These are phyloP conservation scores for Haplographium delicatum DNA, from an alignment of 495 filamentous ascomycete genomes.

Conservation along the genomic window DNA sequence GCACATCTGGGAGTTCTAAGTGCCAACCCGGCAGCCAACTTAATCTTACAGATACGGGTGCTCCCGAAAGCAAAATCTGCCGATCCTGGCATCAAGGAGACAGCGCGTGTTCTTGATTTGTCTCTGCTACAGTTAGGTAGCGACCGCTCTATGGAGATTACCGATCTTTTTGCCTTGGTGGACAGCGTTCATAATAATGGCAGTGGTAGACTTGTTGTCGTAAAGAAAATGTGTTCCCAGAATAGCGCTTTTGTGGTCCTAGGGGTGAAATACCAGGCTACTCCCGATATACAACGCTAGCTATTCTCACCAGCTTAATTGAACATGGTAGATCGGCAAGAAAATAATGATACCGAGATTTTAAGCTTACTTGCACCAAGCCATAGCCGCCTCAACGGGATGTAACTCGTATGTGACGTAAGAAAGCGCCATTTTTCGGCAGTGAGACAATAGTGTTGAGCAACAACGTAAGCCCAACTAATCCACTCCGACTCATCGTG, in stretches of 20 bases:
- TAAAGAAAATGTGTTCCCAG: constrained; percentile 25
- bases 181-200: constrained; percentile 25
- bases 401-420: too few relatives aligned
- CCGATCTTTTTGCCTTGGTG: constrained; percentile 24
- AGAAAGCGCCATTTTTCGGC: too few relatives aligned
- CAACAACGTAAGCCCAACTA: too few relatives aligned
- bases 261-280: constrained; percentile 3
- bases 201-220: constrained; percentile 27
- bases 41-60: constrained; percentile 22
- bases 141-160: constrained; percentile 25
- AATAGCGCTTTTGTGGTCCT: constrained; percentile 1
- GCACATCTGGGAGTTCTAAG: constrained; percentile 11
- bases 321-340: too few relatives aligned
- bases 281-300: too few relatives aligned
- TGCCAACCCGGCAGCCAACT: constrained; percentile 14
- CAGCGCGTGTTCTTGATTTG: constrained; percentile 28
- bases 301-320: too few relatives aligned
- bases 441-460: too few relatives aligned
- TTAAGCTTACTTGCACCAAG: too few relatives aligned
- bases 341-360: too few relatives aligned
- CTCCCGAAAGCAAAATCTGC: constrained; percentile 20
- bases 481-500: too few relatives aligned
- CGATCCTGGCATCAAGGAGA: constrained; percentile 21
- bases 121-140: constrained; percentile 26
- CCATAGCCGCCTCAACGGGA: too few relatives aligned